Evolutionary conservation across 1,139 yeast genomes (phyloP), one percentile per base, ranked within the genome.

Genomic region (Meyerozyma elateridarum): DNA sequence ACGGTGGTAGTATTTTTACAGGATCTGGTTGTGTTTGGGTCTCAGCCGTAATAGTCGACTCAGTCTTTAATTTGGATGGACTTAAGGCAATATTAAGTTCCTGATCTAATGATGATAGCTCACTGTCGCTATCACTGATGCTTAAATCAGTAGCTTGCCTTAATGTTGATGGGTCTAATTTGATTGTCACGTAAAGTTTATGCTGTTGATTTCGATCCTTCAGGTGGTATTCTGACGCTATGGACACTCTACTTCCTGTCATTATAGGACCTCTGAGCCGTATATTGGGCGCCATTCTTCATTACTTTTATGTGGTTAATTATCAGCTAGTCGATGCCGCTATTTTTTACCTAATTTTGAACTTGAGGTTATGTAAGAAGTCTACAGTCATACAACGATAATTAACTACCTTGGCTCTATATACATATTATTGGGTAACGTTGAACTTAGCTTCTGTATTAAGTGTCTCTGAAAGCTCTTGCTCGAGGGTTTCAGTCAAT

Each of bases 381-480:
- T 5, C n/a, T n/a, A n/a, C n/a, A n/a, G n/a, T n/a, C n/a, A 15
- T 15, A 7, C 14, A 22, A 22, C 5, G 12, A 19, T 19, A 8
- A 9, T 19, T 22, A 11, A 8, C 25, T 11, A 7, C 14, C 12
- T 8, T 24, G 9, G 3, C 15, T 13, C 12, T n/a, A 17, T 24
- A 24, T 24, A 24, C 15, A 24, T 18, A 24, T 24, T 32, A 57
- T 30, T 40, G 42, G 14, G 49, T 47, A 33, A 54, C 36, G 11
- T 52, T 56, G 30, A 63, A 59, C 22, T 50, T 44, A 20, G 55
- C 45, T 1, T 52, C 60, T 3, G 46, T 55, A 2, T 50, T 60
- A 30, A 66, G 45, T 13, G 72, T 73, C 12, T 49, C 49, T 4
- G 60, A 51, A 25, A 80, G 54, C 48, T 80, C 88, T 9, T 50